Conservation (phyloP, 2,329 filamentous ascomycete species). For the Tolypocladium tundrense region DNA sequence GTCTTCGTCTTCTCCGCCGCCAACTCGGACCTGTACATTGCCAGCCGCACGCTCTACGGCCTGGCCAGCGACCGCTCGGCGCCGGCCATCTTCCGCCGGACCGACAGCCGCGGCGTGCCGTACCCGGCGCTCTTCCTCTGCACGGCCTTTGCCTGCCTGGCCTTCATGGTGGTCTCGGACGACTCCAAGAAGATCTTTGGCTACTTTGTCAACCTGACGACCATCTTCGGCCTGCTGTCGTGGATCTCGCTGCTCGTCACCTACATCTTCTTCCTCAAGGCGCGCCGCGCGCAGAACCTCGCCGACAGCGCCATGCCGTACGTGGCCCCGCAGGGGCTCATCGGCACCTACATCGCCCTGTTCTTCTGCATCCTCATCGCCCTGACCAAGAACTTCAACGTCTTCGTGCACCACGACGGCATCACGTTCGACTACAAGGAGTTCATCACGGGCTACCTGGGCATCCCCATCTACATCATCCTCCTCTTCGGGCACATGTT, state of each 20-base stretch:
- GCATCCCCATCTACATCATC: conserved; percentile 63
- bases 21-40: conserved; percentile 71
- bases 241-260: conserved; percentile 60
- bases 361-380: conserved; percentile 63
- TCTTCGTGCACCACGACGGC: conserved; percentile 47
- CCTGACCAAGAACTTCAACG: conserved; percentile 73
- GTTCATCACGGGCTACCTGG: conserved; percentile 69
- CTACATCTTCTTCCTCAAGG: conserved; percentile 57
- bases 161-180: conserved; percentile 54
- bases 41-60: conserved; percentile 62
- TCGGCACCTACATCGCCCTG: conserved; percentile 58
- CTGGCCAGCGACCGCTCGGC: conserved; percentile 63
- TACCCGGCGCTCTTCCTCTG: conserved; percentile 53
- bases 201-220: conserved; percentile 59
- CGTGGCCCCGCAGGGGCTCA: conserved; percentile 60
- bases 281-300: conserved; percentile 50
- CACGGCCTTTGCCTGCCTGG: conserved; percentile 53
- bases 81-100: conserved; percentile 60
- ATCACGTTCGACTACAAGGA: conserved; percentile 60
- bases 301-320: conserved; percentile 48
- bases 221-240: conserved; percentile 55
- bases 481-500: conserved; percentile 61
- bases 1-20: conserved; percentile 68
- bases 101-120: conserved; percentile 62
- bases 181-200: conserved; percentile 47